A percentile compares a stretch with the other conserved stretches of the same genome.
Evolutionary conservation across 345 rosid genomes (phyloP).

Genomic region (Nasturtium officinale): DNA sequence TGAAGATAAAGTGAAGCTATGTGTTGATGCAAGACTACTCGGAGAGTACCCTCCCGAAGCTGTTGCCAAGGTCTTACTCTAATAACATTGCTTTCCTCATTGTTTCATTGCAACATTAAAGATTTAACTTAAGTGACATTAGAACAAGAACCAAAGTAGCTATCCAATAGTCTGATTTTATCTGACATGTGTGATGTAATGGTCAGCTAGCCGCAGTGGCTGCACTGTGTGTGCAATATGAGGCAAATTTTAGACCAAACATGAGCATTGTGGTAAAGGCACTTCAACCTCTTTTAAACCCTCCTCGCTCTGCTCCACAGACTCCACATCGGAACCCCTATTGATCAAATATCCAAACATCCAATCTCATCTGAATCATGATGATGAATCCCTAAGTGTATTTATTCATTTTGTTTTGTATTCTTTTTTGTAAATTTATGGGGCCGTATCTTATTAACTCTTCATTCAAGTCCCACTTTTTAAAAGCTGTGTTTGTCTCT

Average conservation of each 20-base stretch:
- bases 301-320: constrained; percentile 41
- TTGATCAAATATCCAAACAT: constrained; percentile 18
- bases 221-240: constrained; percentile 75
- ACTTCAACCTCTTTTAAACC: constrained; percentile 63
- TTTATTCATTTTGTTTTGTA: constrained; percentile 5
- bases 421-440: constrained; percentile 14
- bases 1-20: constrained; percentile 76
- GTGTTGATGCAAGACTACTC: constrained; percentile 64
- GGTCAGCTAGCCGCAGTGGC: constrained; percentile 78
- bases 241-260: constrained; percentile 79
- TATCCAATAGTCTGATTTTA: not conserved
- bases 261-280: constrained; percentile 85
- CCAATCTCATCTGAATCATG: constrained; percentile 2
- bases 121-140: constrained; percentile 7
- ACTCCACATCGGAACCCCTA: constrained; percentile 40
- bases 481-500: constrained; percentile 18
- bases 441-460: not conserved
- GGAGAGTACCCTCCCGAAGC: constrained; percentile 76
- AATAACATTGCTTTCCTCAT: constrained; percentile 11
- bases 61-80: constrained; percentile 61
- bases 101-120: not conserved
- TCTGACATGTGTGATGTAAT: constrained; percentile 18
- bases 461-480: constrained; percentile 16
- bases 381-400: constrained; percentile 23
- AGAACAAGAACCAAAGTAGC: not conserved